Evolutionary conservation across 2,329 filamentous ascomycete genomes (phyloP).

Genomic region (Scolecobasidium constrictum): DNA sequence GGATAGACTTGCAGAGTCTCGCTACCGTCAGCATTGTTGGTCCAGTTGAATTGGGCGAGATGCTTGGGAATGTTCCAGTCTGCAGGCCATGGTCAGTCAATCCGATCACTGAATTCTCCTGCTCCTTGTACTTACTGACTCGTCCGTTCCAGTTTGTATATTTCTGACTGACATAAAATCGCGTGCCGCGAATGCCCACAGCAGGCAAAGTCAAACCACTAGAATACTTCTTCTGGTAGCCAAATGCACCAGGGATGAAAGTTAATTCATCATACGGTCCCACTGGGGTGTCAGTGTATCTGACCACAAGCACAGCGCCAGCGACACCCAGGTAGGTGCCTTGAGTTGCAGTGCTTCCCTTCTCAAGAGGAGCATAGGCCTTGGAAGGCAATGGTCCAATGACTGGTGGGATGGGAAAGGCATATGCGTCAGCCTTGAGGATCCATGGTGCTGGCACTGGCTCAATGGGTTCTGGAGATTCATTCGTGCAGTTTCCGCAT

Average conservation of each 20-base stretch:
- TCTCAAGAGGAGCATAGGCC: slow-evolving; percentile 8
- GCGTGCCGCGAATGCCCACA: neutral
- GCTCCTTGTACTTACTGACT: neutral
- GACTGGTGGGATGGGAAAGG: neutral
- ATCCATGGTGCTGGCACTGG: neutral
- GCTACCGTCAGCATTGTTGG: neutral
- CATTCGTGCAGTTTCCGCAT: neutral
- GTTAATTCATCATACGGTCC: slow-evolving; percentile 10
- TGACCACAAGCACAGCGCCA: neutral
- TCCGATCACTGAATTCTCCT: too few relatives aligned
- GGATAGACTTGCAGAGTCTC: neutral
- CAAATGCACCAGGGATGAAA: slow-evolving; percentile 6
- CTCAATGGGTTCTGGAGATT: neutral
- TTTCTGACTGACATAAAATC: slow-evolving; percentile 11
- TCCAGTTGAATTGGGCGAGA: slow-evolving; percentile 5
- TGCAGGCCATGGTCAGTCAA: neutral
- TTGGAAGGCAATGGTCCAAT: neutral
- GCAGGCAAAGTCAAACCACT: neutral
- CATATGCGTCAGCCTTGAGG: neutral
- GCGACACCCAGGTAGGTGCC: neutral
- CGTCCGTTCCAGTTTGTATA: slow-evolving; percentile 9
- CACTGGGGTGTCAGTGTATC: slow-evolving; percentile 1
- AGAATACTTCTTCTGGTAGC: neutral
- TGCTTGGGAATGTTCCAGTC: slow-evolving; percentile 11
- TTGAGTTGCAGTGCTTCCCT: neutral